Evolutionary conservation across 1,284 basidiomycete species (phyloP).

Genomic region (Chiua sp.): DNA sequence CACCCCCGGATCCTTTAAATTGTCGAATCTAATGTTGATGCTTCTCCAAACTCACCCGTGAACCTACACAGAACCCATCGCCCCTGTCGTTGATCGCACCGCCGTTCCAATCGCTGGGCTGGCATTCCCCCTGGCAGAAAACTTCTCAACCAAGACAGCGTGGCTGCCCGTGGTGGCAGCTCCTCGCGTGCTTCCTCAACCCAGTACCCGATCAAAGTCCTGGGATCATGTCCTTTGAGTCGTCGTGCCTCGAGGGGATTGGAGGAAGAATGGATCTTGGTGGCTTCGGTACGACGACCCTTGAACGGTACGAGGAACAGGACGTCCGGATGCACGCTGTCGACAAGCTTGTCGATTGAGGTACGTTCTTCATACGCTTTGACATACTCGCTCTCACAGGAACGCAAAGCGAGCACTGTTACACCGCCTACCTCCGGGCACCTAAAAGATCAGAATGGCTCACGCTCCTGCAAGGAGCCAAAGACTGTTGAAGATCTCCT

Average conservation of each 20-base stretch:
- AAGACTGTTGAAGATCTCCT: no score
- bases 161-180: conserved; percentile 91
- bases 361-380: conserved; percentile 45
- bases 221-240: conserved; percentile 86
- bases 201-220: conserved; percentile 86
- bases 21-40: conserved; percentile 95
- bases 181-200: conserved; percentile 76
- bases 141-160: conserved; percentile 92
- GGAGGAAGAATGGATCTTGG: conserved; percentile 56
- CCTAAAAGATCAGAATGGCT: conserved; percentile 82
- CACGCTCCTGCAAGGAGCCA: conserved; percentile 71
- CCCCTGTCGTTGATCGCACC: conserved; percentile 90
- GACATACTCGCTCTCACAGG: conserved; percentile 48
- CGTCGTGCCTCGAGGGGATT: conserved; percentile 81
- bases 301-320: conserved; percentile 75
- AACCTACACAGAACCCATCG: conserved; percentile 93
- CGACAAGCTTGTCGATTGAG: conserved; percentile 90
- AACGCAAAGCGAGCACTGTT: conserved; percentile 93
- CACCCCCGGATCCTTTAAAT: no score
- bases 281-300: conserved; percentile 57
- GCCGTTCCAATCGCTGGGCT: conserved; percentile 92
- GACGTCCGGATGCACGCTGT: conserved; percentile 88
- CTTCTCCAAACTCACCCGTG: conserved; percentile 93
- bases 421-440: conserved; percentile 72
- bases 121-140: conserved; percentile 86